These are phyloP conservation scores for Ophiostoma ips DNA, from an alignment of 2,329 filamentous ascomycete genomes.

Conservation along the genomic window DNA sequence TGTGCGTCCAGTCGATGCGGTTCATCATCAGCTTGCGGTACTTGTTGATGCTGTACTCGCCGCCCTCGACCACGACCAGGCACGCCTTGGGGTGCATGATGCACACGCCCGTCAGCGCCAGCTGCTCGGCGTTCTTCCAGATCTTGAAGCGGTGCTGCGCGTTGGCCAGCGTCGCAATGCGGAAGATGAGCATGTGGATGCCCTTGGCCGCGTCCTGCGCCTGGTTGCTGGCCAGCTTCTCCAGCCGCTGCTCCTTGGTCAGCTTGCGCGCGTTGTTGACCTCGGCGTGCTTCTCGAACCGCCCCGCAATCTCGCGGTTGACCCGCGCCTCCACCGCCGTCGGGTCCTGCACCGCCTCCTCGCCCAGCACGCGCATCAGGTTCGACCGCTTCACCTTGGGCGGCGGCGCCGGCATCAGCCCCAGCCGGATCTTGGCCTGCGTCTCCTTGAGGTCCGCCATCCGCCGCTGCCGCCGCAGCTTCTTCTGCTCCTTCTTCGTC, in stretches of 20 bases:
- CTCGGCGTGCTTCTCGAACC: slow-evolving; percentile 61
- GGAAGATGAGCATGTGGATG: slow-evolving; percentile 76
- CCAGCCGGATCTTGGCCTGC: slow-evolving; percentile 88
- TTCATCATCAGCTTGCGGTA: slow-evolving; percentile 91
- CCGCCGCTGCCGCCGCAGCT: slow-evolving; percentile 75
- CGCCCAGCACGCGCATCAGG: slow-evolving; percentile 90
- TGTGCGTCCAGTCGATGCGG: slow-evolving; percentile 91
- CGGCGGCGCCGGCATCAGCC: slow-evolving; percentile 75
- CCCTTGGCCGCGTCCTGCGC: slow-evolving; percentile 79
- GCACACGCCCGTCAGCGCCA: slow-evolving; percentile 76
- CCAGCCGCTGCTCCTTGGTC: slow-evolving; percentile 72
- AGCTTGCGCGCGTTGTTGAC: slow-evolving; percentile 76
- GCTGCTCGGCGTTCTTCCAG: slow-evolving; percentile 79
- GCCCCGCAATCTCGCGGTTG: slow-evolving; percentile 81
- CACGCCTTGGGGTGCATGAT: slow-evolving; percentile 83
- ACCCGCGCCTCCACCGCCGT: slow-evolving; percentile 93
- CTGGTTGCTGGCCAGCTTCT: slow-evolving; percentile 73
- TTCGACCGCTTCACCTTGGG: slow-evolving; percentile 97
- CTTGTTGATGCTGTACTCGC: slow-evolving; percentile 63
- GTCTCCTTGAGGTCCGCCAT: slow-evolving; percentile 92
- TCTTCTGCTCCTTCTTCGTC: slow-evolving; percentile 80
- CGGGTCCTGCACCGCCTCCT: slow-evolving; percentile 84
- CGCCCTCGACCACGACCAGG: slow-evolving; percentile 83
- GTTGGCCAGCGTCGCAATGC: slow-evolving; percentile 77
- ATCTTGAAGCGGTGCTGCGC: slow-evolving; percentile 91